These are phyloP conservation scores for Pterulicium gracile DNA, from an alignment of 1,284 basidiomycete species.

Conservation along the genomic window DNA sequence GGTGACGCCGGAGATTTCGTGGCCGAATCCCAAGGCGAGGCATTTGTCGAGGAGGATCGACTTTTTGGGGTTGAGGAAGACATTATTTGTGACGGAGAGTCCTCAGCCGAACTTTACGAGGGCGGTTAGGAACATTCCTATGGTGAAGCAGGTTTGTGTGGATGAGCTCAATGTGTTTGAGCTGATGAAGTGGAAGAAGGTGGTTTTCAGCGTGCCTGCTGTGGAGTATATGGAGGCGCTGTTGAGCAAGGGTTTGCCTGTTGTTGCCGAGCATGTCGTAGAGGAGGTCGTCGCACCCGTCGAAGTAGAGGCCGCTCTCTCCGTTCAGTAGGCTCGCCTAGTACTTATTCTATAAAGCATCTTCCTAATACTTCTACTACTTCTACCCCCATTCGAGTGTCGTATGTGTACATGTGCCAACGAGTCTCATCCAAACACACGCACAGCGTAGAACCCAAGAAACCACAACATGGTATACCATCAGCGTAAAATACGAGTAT, in stretches of 20 bases:
- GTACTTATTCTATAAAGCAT: neutral
- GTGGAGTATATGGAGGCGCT: constrained; percentile 58
- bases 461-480: no score
- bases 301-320: neutral
- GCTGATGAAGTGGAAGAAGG: constrained; percentile 62
- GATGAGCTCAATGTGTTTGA: constrained; percentile 71
- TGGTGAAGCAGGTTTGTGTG: constrained; percentile 49
- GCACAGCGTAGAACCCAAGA: no score
- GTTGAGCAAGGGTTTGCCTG: constrained; percentile 30
- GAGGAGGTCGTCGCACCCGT: neutral
- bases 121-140: constrained; percentile 54
- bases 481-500: no score
- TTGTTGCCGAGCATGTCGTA: constrained; percentile 3
- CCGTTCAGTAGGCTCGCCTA: neutral
- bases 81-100: constrained; percentile 56
- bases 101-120: constrained; percentile 16
- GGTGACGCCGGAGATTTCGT: constrained; percentile 64
- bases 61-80: constrained; percentile 51
- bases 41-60: constrained; percentile 48
- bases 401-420: no score
- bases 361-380: neutral
- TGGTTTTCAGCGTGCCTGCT: constrained; percentile 62
- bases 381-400: no score
- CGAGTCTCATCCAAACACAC: no score
- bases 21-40: constrained; percentile 60